Evolutionary conservation across 768 basidiomycete genomes (phyloP).

Genomic region (Coprinellus micaceus): DNA sequence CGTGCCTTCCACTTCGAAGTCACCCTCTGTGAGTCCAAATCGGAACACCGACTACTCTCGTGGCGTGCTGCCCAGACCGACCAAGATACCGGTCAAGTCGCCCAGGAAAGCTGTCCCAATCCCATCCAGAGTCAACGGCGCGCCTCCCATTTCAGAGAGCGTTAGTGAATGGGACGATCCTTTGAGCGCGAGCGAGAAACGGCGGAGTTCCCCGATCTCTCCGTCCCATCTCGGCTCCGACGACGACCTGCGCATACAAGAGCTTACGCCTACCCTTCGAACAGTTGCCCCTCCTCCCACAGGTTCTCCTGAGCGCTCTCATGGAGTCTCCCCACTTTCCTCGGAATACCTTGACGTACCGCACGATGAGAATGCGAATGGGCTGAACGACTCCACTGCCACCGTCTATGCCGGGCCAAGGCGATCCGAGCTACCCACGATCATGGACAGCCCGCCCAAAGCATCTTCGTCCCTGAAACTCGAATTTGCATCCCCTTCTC

Average conservation of each 20-base stretch:
- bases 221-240: neutral
- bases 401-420: neutral
- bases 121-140: neutral
- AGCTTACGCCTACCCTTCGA: neutral
- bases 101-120: neutral
- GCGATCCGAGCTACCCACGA: neutral
- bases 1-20: neutral
- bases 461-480: slow-evolving; percentile 39
- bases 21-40: neutral
- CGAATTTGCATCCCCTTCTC: slow-evolving; percentile 61
- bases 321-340: too few relatives aligned
- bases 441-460: neutral
- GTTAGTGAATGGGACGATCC: neutral
- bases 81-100: neutral
- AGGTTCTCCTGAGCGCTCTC: neutral
- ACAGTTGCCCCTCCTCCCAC: neutral
- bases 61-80: neutral
- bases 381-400: neutral
- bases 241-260: neutral
- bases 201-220: neutral
- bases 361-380: neutral
- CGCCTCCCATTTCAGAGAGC: neutral
- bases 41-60: neutral
- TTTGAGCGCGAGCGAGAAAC: neutral
- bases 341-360: neutral